Evolutionary conservation across 495 filamentous ascomycete species (phyloP).

Genomic region (Penicillium angulare): DNA sequence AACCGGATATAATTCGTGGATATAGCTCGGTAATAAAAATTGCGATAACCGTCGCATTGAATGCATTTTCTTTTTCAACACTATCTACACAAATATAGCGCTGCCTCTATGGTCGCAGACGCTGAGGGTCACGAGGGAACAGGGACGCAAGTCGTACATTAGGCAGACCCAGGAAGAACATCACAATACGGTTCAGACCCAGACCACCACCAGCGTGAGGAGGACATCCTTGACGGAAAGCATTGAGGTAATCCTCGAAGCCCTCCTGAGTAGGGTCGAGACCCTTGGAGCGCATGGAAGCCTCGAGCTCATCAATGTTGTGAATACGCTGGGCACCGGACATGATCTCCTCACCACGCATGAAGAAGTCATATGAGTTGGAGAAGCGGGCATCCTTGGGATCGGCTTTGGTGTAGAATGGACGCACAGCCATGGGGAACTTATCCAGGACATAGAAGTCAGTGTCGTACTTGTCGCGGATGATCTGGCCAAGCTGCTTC

Average conservation of each 20-base stretch:
- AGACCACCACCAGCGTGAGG: constrained; percentile 86
- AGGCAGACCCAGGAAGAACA: constrained; percentile 80
- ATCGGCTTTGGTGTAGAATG: constrained; percentile 88
- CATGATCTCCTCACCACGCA: constrained; percentile 89
- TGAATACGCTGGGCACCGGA: constrained; percentile 86
- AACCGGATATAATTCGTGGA: background rate
- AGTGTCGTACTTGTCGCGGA: constrained; percentile 78
- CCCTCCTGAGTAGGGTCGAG: constrained; percentile 70
- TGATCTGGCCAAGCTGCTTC: constrained; percentile 82
- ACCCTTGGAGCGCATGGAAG: constrained; percentile 67
- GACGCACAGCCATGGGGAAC: constrained; percentile 80
- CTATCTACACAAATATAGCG: constrained; percentile 17
- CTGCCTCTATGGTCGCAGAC: constrained; percentile 61
- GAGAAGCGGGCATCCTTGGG: constrained; percentile 63
- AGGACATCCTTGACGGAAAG: constrained; percentile 75
- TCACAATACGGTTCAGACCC: constrained; percentile 84
- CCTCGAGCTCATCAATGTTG: constrained; percentile 64
- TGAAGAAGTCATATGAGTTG: constrained; percentile 92
- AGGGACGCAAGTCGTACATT: constrained; percentile 75
- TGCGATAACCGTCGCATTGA: constrained; percentile 4
- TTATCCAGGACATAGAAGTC: constrained; percentile 94
- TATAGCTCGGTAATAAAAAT: background rate
- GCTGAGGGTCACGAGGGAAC: constrained; percentile 84
- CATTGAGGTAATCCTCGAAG: constrained; percentile 79
- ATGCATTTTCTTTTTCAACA: constrained; percentile 14